Evolutionary conservation across 805 yeast species (phyloP).

Genomic region (Komagataella mondaviorum): DNA sequence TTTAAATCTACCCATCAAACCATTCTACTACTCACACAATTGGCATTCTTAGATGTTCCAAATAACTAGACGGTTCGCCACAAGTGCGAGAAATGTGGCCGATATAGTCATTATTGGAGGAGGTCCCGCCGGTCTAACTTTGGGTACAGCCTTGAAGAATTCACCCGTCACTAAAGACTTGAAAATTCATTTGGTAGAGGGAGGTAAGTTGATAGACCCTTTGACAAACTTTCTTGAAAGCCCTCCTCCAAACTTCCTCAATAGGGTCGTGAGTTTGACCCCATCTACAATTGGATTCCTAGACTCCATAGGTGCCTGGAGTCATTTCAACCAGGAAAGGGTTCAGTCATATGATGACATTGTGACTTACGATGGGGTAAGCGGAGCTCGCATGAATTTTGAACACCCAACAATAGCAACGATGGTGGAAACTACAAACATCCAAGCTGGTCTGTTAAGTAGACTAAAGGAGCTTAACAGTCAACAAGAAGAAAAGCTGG

Average conservation of each 20-base stretch:
- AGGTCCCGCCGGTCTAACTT: constrained; percentile 91
- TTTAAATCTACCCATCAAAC: not conserved
- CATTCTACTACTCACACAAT: not conserved
- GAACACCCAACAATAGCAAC: constrained; percentile 56
- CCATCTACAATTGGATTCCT: constrained; percentile 64
- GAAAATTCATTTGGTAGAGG: constrained; percentile 63
- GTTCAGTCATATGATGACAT: constrained; percentile 70
- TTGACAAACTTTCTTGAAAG: constrained; percentile 29
- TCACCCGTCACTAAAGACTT: constrained; percentile 49
- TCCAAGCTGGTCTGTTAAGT: constrained; percentile 60
- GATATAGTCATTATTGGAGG: constrained; percentile 91
- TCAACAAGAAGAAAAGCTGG: constrained; percentile 14
- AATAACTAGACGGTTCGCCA: not conserved
- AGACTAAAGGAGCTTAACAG: constrained; percentile 31
- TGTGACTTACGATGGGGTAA: constrained; percentile 76
- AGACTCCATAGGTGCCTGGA: constrained; percentile 65
- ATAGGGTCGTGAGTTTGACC: constrained; percentile 77
- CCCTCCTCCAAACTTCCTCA: constrained; percentile 45
- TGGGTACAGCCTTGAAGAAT: constrained; percentile 68
- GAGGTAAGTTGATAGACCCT: constrained; percentile 35
- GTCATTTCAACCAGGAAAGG: constrained; percentile 52
- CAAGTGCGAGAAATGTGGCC: constrained; percentile 9
- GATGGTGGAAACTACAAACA: constrained; percentile 80
- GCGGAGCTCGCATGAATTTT: constrained; percentile 58
- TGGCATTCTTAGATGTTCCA: not conserved